A percentile compares a stretch with the other conserved stretches of the same genome.
Evolutionary conservation across 192 early-diverging fungal species (phyloP).

Genomic region (Thamnidium elegans): DNA sequence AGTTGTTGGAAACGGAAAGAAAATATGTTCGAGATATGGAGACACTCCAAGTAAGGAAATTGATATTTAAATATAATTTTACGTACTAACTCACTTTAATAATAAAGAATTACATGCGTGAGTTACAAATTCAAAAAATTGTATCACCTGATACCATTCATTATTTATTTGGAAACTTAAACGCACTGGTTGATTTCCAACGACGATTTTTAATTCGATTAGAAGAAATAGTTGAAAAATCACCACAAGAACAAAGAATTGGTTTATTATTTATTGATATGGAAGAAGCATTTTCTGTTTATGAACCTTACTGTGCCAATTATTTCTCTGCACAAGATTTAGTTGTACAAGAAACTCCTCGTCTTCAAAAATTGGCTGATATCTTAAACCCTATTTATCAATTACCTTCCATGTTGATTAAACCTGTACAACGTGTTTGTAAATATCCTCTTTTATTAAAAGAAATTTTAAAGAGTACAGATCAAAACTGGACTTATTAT

Average conservation of each 20-base stretch:
- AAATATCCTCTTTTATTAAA: conserved; percentile 92
- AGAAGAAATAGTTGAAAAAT: conserved; percentile 71
- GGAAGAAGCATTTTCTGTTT: conserved; percentile 77
- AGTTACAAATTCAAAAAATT: conserved; percentile 66
- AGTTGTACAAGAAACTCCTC: conserved; percentile 61
- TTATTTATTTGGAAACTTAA: conserved; percentile 88
- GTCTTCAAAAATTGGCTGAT: conserved; percentile 58
- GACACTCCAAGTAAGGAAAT: conserved; percentile 56
- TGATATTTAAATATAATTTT: background rate
- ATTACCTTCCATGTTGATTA: conserved; percentile 89
- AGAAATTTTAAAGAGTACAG: conserved; percentile 63
- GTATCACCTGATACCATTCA: conserved; percentile 77
- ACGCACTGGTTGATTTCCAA: conserved; percentile 91
- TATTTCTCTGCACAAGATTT: conserved; percentile 73
- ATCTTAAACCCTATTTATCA: conserved; percentile 81
- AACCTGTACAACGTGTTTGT: conserved; percentile 95
- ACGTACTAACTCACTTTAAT: no score
- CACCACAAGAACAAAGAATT: conserved; percentile 81
- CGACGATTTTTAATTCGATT: conserved; percentile 86
- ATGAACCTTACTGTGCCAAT: conserved; percentile 92
- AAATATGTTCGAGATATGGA: conserved; percentile 89
- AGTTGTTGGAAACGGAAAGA: conserved; percentile 90
- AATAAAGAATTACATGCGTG: conserved; percentile 66
- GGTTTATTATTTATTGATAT: conserved; percentile 81
- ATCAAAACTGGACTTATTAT: conserved; percentile 46